A percentile compares a stretch with the other conserved stretches of the same genome.
phyloP scores from a whole-genome alignment of 2,329 filamentous ascomycete genomes.

The Hymenoscyphus linearis region DNA sequence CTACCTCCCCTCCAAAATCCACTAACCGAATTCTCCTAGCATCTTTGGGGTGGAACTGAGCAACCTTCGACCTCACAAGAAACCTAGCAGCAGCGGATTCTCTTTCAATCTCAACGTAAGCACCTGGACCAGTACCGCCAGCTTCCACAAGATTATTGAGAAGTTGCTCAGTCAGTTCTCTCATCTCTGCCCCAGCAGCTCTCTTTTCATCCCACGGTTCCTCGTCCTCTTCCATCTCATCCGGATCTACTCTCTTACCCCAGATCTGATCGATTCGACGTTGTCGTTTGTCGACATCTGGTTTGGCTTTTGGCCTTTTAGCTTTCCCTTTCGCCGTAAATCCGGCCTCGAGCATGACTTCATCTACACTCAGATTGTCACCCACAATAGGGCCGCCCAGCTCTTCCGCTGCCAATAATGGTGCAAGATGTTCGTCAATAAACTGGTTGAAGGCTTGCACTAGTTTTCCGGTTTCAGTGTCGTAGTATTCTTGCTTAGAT shows the following conservation, averaged over 20 bases:
- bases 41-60: conserved; percentile 60
- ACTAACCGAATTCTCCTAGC: conserved; percentile 53
- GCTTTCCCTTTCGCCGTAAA: conserved; percentile 56
- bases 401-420: conserved; percentile 77
- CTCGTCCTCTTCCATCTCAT: conserved; percentile 36
- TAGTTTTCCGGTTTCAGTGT: conserved; percentile 54
- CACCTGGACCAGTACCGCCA: conserved; percentile 47
- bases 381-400: conserved; percentile 79
- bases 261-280: conserved; percentile 61
- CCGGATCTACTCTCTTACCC: conserved; percentile 33
- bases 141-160: conserved; percentile 53
- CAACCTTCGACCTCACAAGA: conserved; percentile 59
- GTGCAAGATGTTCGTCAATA: conserved; percentile 63
- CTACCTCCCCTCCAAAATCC: conserved; percentile 60
- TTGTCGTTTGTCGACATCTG: conserved; percentile 48
- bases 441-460: conserved; percentile 63
- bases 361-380: conserved; percentile 60
- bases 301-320: conserved; percentile 42
- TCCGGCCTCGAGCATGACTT: conserved; percentile 53
- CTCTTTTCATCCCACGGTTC: conserved; percentile 30
- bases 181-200: conserved; percentile 53
- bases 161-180: conserved; percentile 53
- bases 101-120: conserved; percentile 52
- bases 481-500: conserved; percentile 53
- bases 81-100: conserved; percentile 61